Base-by-base conservation (phyloP, 257 asterid species). In the Ilex asprella region DNA sequence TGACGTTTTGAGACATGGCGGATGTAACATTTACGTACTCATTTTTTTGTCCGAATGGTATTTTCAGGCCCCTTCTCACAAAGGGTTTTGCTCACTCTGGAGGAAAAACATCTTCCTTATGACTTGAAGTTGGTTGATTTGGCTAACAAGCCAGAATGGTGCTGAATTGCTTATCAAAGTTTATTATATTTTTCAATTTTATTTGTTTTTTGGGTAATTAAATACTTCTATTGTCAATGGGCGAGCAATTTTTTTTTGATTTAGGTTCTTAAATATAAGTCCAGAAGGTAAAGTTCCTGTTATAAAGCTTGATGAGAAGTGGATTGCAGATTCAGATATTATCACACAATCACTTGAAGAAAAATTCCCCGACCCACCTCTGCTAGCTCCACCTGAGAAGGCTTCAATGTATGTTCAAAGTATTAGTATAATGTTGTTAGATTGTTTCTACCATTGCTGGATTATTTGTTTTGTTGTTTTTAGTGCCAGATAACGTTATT, bases 271-370 rank as follows among this genome's bases (percentile, higher is more conserved):
- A 39, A 69, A 70, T 61, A 39, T 89, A 66, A 89, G 79, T 63
- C 97, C 97, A 14, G 95, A 93, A 59, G 95, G 99, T 72, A 89
- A 87, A 78, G 99, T 93, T 68, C 99, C 99, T 13, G 13, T 85
- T 58, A 39, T 92, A 35, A 89, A 86, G 81, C 88, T 92, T 58
- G 99, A 89, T 39, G 97, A 89, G 75, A 82, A 83, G 74, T 92
- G 97, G 97, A 71, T 81, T 63, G 85, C 95, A 30, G 99, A 92
- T 81, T 92, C 99, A 6, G 99, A 92, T 80, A 90, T 89, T 66
- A 92, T 92, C 49, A 80, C 95, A 2, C 94, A 87, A 70, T 79
- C 84, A 49, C 74, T 92, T 46, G 99, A 92, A 73, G 94, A 89
- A 57, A 92, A 87, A 75, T 89, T 83, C 68, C 97, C 99, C 1